phyloP scores from a whole-genome alignment of 345 rosid genomes.

The Kernera saxatilis region DNA sequence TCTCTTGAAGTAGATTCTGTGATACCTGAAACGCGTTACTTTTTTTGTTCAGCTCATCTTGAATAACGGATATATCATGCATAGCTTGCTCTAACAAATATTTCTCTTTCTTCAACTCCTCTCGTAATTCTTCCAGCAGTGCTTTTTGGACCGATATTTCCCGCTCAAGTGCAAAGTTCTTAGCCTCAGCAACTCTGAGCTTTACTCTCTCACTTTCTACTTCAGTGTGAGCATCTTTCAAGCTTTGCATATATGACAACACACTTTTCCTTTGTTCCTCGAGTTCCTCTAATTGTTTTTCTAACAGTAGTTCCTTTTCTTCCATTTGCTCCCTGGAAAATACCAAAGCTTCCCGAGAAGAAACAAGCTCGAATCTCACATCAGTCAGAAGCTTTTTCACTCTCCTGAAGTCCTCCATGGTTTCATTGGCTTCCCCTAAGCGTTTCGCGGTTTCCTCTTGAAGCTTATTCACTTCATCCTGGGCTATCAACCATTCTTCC shows the following conservation, averaged over 20 bases:
- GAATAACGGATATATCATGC: conserved; percentile 42
- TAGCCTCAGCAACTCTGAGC: conserved; percentile 63
- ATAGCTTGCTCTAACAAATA: conserved; percentile 50
- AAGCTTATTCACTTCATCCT: conserved; percentile 54
- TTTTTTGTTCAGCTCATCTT: conserved; percentile 46
- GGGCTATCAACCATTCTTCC: conserved; percentile 63
- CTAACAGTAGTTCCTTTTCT: conserved; percentile 50
- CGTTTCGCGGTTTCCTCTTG: conserved; percentile 40
- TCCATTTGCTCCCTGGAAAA: conserved; percentile 57
- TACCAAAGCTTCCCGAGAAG: conserved; percentile 64
- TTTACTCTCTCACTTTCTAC: conserved; percentile 66
- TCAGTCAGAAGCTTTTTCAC: conserved; percentile 66
- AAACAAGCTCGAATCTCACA: conserved; percentile 65
- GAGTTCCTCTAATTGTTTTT: conserved; percentile 46
- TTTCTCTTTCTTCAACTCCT: conserved; percentile 52
- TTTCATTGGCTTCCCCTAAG: conserved; percentile 43
- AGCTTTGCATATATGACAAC: conserved; percentile 49
- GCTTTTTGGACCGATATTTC: conserved; percentile 48
- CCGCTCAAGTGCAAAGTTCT: conserved; percentile 55
- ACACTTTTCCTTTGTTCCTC: conserved; percentile 62
- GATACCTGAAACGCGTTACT: conserved; percentile 48
- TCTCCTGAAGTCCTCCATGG: conserved; percentile 54
- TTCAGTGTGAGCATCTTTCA: conserved; percentile 64
- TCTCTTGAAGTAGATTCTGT: conserved; percentile 46
- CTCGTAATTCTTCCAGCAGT: conserved; percentile 43